phyloP scores from a whole-genome alignment of 1,284 basidiomycete genomes.

The Tylopilus orsonianus region DNA sequence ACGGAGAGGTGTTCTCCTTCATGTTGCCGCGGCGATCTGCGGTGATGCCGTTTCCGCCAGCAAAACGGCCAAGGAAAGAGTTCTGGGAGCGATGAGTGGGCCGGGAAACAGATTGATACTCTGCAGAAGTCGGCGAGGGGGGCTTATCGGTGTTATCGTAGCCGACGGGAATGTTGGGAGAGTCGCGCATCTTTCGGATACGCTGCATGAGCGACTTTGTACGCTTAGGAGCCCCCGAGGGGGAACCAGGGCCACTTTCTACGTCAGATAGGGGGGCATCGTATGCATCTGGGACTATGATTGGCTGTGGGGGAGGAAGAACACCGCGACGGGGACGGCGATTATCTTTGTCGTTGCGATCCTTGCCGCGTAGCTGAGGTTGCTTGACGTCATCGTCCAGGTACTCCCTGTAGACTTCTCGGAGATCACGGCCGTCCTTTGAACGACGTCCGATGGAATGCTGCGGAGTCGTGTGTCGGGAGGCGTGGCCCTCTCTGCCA shows the following conservation, averaged over 20 bases:
- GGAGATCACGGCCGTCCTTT: slow-evolving; percentile 46
- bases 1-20: slow-evolving; percentile 36
- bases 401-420: slow-evolving; percentile 45
- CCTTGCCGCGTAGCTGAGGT: slow-evolving; percentile 31
- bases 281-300: slow-evolving; percentile 59
- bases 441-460: slow-evolving; percentile 38
- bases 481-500: slow-evolving; percentile 47
- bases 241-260: slow-evolving; percentile 36
- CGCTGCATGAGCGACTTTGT: slow-evolving; percentile 81
- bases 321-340: slow-evolving; percentile 44
- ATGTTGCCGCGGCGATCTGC: slow-evolving; percentile 31
- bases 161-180: slow-evolving; percentile 75
- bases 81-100: slow-evolving; percentile 69
- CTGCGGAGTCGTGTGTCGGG: slow-evolving; percentile 32
- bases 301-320: slow-evolving; percentile 78
- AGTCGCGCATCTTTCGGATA: slow-evolving; percentile 80
- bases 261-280: slow-evolving; percentile 45
- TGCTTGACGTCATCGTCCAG: slow-evolving; percentile 39
- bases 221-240: slow-evolving; percentile 57
- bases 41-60: slow-evolving; percentile 34
- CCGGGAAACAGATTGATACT: slow-evolving; percentile 38
- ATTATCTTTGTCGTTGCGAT: slow-evolving; percentile 28
- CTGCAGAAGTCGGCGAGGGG: slow-evolving; percentile 49
- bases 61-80: slow-evolving; percentile 74
- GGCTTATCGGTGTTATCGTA: slow-evolving; percentile 44